Percentiles rank a stretch among this genome's conserved stretches.
These are phyloP conservation scores for Phytophthora idaei DNA, from an alignment of 352 stramenopile species.

Conservation along the genomic window DNA sequence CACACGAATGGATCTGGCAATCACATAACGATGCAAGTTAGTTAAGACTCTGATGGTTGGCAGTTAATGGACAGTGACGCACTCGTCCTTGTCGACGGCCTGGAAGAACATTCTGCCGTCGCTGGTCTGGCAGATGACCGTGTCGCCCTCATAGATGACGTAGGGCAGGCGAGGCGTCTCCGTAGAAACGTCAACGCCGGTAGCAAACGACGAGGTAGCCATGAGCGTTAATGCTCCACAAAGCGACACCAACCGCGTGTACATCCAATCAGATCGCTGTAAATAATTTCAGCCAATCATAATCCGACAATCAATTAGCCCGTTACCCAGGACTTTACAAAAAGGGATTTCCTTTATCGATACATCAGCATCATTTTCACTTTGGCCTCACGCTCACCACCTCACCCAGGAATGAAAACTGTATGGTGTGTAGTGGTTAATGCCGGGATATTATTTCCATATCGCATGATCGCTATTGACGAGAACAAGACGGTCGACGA, in stretches of 20 bases:
- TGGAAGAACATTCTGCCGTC: conserved; percentile 89
- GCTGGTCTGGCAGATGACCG: conserved; percentile 87
- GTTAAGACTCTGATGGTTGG: not conserved
- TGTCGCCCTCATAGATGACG: conserved; percentile 87
- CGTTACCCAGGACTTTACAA: too few species aligned
- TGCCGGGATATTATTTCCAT: too few species aligned
- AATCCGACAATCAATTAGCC: not conserved
- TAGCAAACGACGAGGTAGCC: conserved; percentile 11
- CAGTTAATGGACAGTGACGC: conserved; percentile 12
- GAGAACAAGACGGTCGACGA: too few species aligned
- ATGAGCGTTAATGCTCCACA: conserved; percentile 20
- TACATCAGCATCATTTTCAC: too few species aligned
- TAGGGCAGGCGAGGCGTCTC: conserved; percentile 48
- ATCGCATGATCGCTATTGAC: too few species aligned
- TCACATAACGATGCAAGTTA: not conserved
- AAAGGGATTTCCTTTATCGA: too few species aligned
- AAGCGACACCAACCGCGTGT: conserved; percentile 13
- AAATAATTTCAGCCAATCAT: not conserved
- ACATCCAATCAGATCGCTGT: conserved; percentile 16
- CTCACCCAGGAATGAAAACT: too few species aligned
- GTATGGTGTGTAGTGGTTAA: too few species aligned
- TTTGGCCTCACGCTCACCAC: too few species aligned
- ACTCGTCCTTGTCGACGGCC: conserved; percentile 73
- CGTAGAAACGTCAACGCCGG: not conserved
- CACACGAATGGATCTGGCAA: conserved; percentile 65